phyloP scores from a whole-genome alignment of 2,329 filamentous ascomycete species.

The Colletotrichum graminicola region DNA sequence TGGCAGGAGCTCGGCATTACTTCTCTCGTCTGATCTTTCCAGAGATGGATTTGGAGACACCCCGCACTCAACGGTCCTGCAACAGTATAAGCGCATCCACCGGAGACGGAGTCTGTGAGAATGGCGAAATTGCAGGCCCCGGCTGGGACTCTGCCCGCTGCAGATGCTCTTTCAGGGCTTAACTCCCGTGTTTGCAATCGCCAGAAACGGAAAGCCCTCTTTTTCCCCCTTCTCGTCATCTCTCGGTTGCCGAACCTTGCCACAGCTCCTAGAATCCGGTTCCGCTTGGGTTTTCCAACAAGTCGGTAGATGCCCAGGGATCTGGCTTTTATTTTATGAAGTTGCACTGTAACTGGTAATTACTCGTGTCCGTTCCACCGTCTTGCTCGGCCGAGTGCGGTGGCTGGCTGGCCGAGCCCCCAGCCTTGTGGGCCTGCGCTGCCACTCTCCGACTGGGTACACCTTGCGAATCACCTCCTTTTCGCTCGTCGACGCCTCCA shows the following conservation, averaged over 20 bases:
- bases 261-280: neutral
- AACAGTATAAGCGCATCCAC: constrained; percentile 12
- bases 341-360: neutral
- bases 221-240: neutral
- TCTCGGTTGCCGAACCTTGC: neutral
- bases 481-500: constrained; percentile 6
- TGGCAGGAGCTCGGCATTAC: constrained; percentile 34
- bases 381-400: constrained; percentile 16
- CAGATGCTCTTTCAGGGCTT: constrained; percentile 20
- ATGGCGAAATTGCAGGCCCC: constrained; percentile 30
- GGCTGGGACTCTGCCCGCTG: constrained; percentile 25
- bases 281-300: neutral
- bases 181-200: neutral
- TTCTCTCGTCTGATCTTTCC: constrained; percentile 34
- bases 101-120: neutral
- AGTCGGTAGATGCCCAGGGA: neutral
- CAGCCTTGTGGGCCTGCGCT: constrained; percentile 37
- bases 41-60: constrained; percentile 19
- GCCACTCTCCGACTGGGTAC: constrained; percentile 1
- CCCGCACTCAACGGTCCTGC: constrained; percentile 21
- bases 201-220: neutral
- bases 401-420: constrained; percentile 1
- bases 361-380: neutral
- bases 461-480: constrained; percentile 29
- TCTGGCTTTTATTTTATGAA: neutral